phyloP scores from a whole-genome alignment of 805 yeast genomes.

The Saccharomyces kudriavzevii region DNA sequence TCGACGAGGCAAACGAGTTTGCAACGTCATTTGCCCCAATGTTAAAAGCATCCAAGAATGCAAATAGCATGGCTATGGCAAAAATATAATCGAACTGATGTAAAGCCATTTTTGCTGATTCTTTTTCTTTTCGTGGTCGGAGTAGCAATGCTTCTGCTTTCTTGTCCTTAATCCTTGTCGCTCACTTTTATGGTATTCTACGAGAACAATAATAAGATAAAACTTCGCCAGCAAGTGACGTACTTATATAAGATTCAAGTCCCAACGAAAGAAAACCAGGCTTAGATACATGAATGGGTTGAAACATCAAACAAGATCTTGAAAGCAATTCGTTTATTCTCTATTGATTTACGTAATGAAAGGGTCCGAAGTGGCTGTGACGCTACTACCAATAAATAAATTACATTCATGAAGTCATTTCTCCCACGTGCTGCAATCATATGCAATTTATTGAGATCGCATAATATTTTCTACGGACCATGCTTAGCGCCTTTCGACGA shows the following conservation, averaged over 20 bases:
- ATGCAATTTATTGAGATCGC: too few relatives aligned
- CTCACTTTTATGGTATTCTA: background rate
- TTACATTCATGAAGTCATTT: too few relatives aligned
- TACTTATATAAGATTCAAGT: too few relatives aligned
- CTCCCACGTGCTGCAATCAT: background rate
- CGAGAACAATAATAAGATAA: too few relatives aligned
- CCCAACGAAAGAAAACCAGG: background rate
- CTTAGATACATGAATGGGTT: background rate
- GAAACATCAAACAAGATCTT: background rate
- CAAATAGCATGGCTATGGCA: conserved; percentile 62
- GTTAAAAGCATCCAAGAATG: conserved; percentile 70
- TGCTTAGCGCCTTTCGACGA: background rate
- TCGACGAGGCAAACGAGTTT: conserved; percentile 70
- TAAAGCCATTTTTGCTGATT: conserved; percentile 28
- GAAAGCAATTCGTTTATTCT: background rate
- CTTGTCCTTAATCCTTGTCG: background rate
- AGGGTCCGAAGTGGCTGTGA: background rate
- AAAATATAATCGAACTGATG: conserved; percentile 62
- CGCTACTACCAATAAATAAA: too few relatives aligned
- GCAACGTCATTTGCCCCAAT: conserved; percentile 81
- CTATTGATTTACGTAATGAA: background rate
- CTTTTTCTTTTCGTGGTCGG: background rate
- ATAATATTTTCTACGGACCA: background rate
- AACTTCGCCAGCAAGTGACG: background rate
- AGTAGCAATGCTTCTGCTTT: background rate